These are phyloP conservation scores for Anthracocystis walkeri DNA, from an alignment of 1,284 basidiomycete genomes.

Conservation along the genomic window DNA sequence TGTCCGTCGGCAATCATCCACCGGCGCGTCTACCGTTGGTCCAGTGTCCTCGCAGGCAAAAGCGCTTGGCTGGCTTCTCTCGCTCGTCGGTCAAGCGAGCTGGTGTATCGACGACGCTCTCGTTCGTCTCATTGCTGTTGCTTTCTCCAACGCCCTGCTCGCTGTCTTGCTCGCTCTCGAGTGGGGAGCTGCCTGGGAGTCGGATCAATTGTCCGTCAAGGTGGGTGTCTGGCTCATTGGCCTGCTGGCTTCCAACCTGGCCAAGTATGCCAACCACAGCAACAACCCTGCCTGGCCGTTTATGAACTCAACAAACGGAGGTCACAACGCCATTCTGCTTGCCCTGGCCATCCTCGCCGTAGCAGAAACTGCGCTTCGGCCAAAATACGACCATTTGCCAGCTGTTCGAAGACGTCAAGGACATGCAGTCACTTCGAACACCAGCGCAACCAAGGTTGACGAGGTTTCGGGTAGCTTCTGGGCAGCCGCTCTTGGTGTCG, in stretches of 20 bases:
- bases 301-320: constrained; percentile 63
- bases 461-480: constrained; percentile 26
- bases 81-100: constrained; percentile 45
- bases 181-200: constrained; percentile 63
- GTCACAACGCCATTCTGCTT: constrained; percentile 51
- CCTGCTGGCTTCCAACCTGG: constrained; percentile 49
- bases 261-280: constrained; percentile 66
- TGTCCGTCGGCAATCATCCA: constrained; percentile 14
- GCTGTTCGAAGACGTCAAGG: constrained; percentile 25
- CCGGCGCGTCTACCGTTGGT: constrained; percentile 33
- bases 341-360: constrained; percentile 39
- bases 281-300: constrained; percentile 67
- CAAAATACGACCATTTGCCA: constrained; percentile 26
- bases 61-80: constrained; percentile 42
- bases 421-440: not conserved
- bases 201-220: constrained; percentile 42
- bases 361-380: constrained; percentile 30
- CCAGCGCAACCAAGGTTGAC: not conserved
- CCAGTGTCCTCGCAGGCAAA: constrained; percentile 29
- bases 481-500: constrained; percentile 47
- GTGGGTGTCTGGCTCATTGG: constrained; percentile 58
- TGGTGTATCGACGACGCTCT: constrained; percentile 48
- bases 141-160: constrained; percentile 41
- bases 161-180: constrained; percentile 54
- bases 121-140: constrained; percentile 45